Evolutionary conservation across 331 rosid species (phyloP), one percentile per base, ranked within the genome.

Genomic region (Quercus tomentella): DNA sequence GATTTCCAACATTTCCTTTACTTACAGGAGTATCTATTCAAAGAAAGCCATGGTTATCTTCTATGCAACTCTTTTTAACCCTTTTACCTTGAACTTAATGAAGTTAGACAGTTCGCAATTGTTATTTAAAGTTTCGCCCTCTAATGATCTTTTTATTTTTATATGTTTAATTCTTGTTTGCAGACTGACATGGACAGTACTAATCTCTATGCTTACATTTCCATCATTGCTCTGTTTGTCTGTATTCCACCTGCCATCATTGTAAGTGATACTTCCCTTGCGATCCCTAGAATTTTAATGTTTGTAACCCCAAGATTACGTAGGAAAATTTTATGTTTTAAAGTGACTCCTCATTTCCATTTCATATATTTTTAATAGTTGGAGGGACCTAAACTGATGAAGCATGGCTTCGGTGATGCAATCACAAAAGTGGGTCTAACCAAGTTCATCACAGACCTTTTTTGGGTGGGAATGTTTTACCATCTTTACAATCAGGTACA

Each of bases 111-210:
- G 70, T 30, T 28, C 12, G 1, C 18, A 11, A 41, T 63, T 67
- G 28, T 60, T 31, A 26, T 23, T 28, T 15, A 7, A 61, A 55
- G 45, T 35, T 77, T 77, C 3, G 0, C 54, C 54, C 18, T 51
- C n/a, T 28, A 6, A 33, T 35, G n/a, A 43, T 15, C 54, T 8
- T 60, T 60, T 51, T 15, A 20, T 76, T 65, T 75, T 57, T 15
- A 20, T 54, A 4, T 8, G 54, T 17, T 23, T 81, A 25, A 66
- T 76, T 69, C 54, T 49, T 49, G 5, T 49, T 73, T 87, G 92
- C 97, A 94, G 98, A 94, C 98, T 76, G 98, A 89, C 73, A 78
- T 93, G 98, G 98, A 93, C 17, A 93, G 97, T 81, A 93, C 97
- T 57, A 93, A 93, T 81, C 17, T 93, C 82, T 93, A 93, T 79